Evolutionary conservation across 345 rosid species (phyloP).

Genomic region (Hevea brasiliensis): DNA sequence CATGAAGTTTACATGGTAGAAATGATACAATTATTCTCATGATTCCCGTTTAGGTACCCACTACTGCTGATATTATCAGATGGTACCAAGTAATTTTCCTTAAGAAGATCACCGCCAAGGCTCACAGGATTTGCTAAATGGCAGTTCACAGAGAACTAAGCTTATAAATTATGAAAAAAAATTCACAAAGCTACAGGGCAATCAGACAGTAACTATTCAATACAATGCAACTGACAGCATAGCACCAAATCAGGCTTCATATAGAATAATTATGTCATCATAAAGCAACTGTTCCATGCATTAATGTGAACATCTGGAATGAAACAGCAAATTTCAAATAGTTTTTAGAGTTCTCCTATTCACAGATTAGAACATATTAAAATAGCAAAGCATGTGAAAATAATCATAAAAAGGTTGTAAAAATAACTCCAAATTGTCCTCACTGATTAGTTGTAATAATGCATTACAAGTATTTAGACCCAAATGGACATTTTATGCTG

Average conservation of each 20-base stretch:
- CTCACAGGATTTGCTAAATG: neutral
- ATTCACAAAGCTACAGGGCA: neutral
- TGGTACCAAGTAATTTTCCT: neutral
- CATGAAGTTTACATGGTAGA: neutral
- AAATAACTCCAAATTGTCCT: neutral
- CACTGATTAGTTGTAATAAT: neutral
- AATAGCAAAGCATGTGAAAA: neutral
- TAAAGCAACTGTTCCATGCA: neutral
- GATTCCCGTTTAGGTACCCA: neutral
- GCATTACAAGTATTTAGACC: constrained; percentile 1
- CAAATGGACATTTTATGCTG: neutral
- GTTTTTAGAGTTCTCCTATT: neutral
- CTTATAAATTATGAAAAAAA: neutral
- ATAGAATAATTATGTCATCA: neutral
- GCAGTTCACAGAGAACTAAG: neutral
- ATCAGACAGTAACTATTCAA: neutral
- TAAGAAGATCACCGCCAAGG: neutral
- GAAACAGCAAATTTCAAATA: neutral
- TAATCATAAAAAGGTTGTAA: neutral
- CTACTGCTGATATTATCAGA: neutral
- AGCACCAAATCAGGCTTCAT: neutral
- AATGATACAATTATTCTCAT: neutral
- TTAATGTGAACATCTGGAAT: neutral
- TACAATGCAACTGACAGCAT: neutral
- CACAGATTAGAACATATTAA: neutral